A percentile compares a stretch with the other conserved stretches of the same genome.
Evolutionary conservation across 805 yeast species (phyloP).

Genomic region (Saccharomycopsis schoenii): DNA sequence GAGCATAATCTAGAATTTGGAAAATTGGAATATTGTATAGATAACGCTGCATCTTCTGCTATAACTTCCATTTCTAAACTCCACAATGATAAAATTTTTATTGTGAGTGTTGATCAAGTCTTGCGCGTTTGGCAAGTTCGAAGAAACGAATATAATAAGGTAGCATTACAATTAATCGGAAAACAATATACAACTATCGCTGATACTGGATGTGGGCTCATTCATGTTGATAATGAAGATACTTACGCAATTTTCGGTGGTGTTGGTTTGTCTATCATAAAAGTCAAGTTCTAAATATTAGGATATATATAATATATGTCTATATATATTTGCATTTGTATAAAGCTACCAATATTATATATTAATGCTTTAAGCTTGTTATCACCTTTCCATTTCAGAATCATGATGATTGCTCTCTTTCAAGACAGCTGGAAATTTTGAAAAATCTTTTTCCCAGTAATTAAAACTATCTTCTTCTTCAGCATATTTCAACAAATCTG

Average conservation of each 20-base stretch:
- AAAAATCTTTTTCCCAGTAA: constrained; percentile 17
- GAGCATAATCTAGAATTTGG: constrained; percentile 23
- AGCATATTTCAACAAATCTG: constrained; percentile 7
- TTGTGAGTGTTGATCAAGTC: constrained; percentile 79
- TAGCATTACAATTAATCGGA: constrained; percentile 26
- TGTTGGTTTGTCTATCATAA: constrained; percentile 62
- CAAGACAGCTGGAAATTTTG: background rate
- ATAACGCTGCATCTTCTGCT: constrained; percentile 76
- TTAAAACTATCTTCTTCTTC: constrained; percentile 10
- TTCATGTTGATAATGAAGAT: constrained; percentile 23
- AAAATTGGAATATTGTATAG: constrained; percentile 20
- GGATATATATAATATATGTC: background rate
- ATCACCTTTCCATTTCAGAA: background rate
- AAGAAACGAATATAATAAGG: constrained; percentile 15
- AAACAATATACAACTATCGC: constrained; percentile 71
- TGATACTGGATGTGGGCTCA: constrained; percentile 70
- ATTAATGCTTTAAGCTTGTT: background rate
- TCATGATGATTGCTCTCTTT: background rate
- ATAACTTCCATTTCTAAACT: constrained; percentile 52
- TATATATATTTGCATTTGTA: background rate
- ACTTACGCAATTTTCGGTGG: constrained; percentile 51
- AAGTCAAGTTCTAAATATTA: constrained; percentile 11
- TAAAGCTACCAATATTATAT: background rate
- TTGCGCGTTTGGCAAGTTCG: constrained; percentile 51
- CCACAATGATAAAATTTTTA: constrained; percentile 30